A percentile compares a stretch with the other conserved stretches of the same genome.
Conservation (phyloP, 768 basidiomycete species). For the Lanmaoa rubissima region DNA sequence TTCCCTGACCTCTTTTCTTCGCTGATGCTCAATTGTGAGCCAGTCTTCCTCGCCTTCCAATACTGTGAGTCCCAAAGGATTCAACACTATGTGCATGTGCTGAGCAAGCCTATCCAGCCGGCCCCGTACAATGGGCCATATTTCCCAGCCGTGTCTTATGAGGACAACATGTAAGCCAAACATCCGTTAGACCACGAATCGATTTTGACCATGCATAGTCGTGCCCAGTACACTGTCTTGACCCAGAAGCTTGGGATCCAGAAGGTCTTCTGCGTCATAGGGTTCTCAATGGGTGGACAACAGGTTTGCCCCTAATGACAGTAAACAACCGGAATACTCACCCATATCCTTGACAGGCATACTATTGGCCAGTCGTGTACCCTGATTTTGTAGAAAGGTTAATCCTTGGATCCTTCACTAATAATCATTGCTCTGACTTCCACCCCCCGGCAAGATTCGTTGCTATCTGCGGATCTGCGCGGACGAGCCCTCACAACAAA, state of each 20-base stretch:
- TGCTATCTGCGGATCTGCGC: slow-evolving; percentile 51
- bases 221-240: slow-evolving; percentile 52
- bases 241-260: slow-evolving; percentile 44
- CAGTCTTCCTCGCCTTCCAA: slow-evolving; percentile 63
- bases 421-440: background rate
- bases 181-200: background rate
- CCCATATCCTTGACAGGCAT: slow-evolving; percentile 36
- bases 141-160: slow-evolving; percentile 54
- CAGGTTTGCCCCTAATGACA: slow-evolving; percentile 28
- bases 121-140: slow-evolving; percentile 57
- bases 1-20: background rate
- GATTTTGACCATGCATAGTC: slow-evolving; percentile 31
- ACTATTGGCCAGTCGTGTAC: slow-evolving; percentile 56
- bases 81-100: background rate
- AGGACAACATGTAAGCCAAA: slow-evolving; percentile 52
- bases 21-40: background rate
- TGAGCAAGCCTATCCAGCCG: slow-evolving; percentile 35
- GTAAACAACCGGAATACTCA: background rate
- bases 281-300: slow-evolving; percentile 62
- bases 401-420: background rate
- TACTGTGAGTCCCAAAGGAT: slow-evolving; percentile 23
- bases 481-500: slow-evolving; percentile 55
- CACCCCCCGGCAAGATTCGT: slow-evolving; percentile 40
- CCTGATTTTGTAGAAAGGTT: slow-evolving; percentile 54
- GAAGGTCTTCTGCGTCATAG: slow-evolving; percentile 46